These are phyloP conservation scores for Furcasterigmium sp. DNA, from an alignment of 2,329 filamentous ascomycete species.

Conservation along the genomic window DNA sequence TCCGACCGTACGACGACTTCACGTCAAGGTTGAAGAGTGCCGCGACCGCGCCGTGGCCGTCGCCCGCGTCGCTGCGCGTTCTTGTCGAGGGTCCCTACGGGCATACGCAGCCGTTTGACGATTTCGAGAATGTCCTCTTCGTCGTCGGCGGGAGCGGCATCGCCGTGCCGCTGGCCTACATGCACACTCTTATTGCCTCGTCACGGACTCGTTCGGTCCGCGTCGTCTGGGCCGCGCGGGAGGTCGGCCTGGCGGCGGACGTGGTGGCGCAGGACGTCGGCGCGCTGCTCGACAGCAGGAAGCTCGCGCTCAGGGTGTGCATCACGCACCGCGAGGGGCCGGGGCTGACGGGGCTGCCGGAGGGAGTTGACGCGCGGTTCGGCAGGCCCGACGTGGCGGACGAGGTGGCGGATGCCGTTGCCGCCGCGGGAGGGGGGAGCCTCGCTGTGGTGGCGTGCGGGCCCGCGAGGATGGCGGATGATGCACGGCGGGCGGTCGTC, in stretches of 20 bases:
- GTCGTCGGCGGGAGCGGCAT: slow-evolving; percentile 40
- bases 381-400: slow-evolving; percentile 26
- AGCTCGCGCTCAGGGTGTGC: slow-evolving; percentile 29
- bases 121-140: slow-evolving; percentile 34
- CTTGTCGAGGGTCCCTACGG: slow-evolving; percentile 42
- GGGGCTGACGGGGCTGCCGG: slow-evolving; percentile 4
- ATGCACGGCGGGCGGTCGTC: slow-evolving; percentile 29
- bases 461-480: slow-evolving; percentile 38
- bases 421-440: slow-evolving; percentile 9
- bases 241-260: slow-evolving; percentile 28
- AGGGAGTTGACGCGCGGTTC: slow-evolving; percentile 13
- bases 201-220: slow-evolving; percentile 17
- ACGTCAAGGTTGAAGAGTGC: slow-evolving; percentile 28
- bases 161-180: slow-evolving; percentile 34
- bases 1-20: slow-evolving; percentile 40
- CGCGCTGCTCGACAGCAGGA: slow-evolving; percentile 18
- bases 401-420: slow-evolving; percentile 22
- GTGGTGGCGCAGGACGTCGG: slow-evolving; percentile 27
- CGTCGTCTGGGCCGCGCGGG: slow-evolving; percentile 38
- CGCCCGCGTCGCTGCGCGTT: slow-evolving; percentile 22
- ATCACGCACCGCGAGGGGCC: slow-evolving; percentile 18
- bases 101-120: slow-evolving; percentile 28
- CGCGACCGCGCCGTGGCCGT: slow-evolving; percentile 18
- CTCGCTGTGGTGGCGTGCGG: slow-evolving; percentile 39
- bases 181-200: slow-evolving; percentile 19